Evolutionary conservation across 2,329 filamentous ascomycete species (phyloP), one percentile per base, ranked within the genome.

Genomic region (Chalaropsis thielavioides): DNA sequence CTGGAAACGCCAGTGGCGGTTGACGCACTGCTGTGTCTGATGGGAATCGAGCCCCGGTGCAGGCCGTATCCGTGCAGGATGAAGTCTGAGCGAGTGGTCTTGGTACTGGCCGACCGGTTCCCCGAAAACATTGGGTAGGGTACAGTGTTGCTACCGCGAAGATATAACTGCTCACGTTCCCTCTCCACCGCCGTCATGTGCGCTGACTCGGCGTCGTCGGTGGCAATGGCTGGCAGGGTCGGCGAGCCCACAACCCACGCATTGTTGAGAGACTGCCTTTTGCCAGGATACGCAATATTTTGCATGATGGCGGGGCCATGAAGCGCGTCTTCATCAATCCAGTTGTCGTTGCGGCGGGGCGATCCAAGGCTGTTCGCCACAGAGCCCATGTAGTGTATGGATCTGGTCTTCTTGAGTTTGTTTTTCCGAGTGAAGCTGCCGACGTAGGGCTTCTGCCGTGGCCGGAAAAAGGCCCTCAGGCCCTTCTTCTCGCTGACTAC

Each of bases 51-150:
- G 3, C 54, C 54, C 5, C 8, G 15, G 17, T 58, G 24, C 24
- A 51, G 38, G 17, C 63, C 54, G 31, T 64, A 59, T 1, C 56
- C 54, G 5, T 46, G 58, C 17, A 65, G 43, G 15, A 43, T 43
- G 24, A 46, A 46, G 19, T 17, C 27, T 10, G 64, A 58, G 10
- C 35, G 41, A 1, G 35, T 27, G 27, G 40, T 58, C 3, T 40
- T 19, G 10, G 38, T 63, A 11, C 49, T 62, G 5, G 13, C 10
- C 40, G 43, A 19, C 15, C 64, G 59, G 13, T 58, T 62, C 22
- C 64, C 64, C 3, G 46, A 58, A 17, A 66, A 66, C 64, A 66
- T 66, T 4, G 61, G 64, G 46, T 63, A 63, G 35, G 61, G 64
- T 13, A 61, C 51, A 15, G 31, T 51, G 19, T 40, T 49, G 27